Percentiles rank a stretch among this genome's conserved stretches.
phyloP scores from a whole-genome alignment of 257 asterid species.

The Buddleja alternifolia region DNA sequence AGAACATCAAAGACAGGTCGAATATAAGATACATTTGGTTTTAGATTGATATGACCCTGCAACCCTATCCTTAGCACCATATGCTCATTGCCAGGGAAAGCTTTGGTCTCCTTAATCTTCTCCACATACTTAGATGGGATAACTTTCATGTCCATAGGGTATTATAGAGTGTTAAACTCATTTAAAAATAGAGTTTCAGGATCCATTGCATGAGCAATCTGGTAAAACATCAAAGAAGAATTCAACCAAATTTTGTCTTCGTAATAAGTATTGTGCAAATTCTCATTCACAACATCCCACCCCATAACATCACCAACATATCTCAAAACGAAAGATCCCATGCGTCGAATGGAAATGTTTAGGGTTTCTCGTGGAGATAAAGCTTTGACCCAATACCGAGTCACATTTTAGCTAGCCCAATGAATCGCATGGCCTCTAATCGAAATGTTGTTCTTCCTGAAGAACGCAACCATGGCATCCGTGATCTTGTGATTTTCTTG shows the following conservation, averaged over 20 bases:
- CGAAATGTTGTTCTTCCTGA: conserved; percentile 32
- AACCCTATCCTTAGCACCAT: conserved; percentile 48
- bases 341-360: conserved; percentile 32
- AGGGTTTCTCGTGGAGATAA: conserved; percentile 35
- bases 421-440: conserved; percentile 57
- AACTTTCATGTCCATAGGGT: conserved; percentile 38
- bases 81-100: conserved; percentile 54
- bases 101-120: conserved; percentile 40
- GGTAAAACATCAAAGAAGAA: conserved; percentile 55
- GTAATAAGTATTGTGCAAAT: conserved; percentile 49
- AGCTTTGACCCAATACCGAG: conserved; percentile 36
- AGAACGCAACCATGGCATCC: conserved; percentile 57
- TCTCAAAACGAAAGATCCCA: conserved; percentile 48
- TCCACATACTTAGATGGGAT: conserved; percentile 45
- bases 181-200: conserved; percentile 44
- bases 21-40: conserved; percentile 42
- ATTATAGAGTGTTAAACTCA: conserved; percentile 51
- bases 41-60: conserved; percentile 47
- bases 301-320: conserved; percentile 45
- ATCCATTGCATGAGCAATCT: conserved; percentile 49
- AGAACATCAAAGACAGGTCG: conserved; percentile 53
- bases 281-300: conserved; percentile 73
- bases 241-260: conserved; percentile 51
- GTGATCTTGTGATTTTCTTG: conserved; percentile 48
- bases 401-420: conserved; percentile 43